Evolutionary conservation across 2,329 filamentous ascomycete genomes (phyloP).

Genomic region (Neurospora crassa): DNA sequence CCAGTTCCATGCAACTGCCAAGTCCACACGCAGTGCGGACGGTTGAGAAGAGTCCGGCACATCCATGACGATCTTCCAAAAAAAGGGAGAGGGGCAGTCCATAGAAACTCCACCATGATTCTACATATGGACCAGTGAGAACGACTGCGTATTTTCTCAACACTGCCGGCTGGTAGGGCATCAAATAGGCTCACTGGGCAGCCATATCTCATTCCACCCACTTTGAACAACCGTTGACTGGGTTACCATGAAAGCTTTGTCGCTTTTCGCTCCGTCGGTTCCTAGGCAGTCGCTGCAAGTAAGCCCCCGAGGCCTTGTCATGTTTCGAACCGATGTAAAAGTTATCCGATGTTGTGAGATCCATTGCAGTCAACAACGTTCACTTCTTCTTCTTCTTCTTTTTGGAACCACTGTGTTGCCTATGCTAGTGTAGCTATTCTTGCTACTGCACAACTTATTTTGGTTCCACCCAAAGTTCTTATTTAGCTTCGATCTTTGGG

Average conservation of each 20-base stretch:
- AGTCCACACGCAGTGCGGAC: neutral
- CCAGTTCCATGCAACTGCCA: neutral
- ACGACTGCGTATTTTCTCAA: neutral
- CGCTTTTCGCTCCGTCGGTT: neutral
- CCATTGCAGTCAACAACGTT: neutral
- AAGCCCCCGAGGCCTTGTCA: neutral
- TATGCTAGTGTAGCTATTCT: neutral
- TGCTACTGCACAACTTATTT: neutral
- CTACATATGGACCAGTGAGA: neutral
- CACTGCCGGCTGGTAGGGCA: neutral
- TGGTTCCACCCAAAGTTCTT: neutral
- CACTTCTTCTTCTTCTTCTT: neutral
- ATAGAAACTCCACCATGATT: neutral
- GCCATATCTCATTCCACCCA: neutral
- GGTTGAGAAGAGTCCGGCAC: neutral
- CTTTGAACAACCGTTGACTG: neutral
- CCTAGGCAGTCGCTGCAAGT: neutral
- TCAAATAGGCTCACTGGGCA: neutral
- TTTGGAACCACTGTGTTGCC: neutral
- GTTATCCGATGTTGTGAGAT: neutral
- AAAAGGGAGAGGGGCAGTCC: neutral
- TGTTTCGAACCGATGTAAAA: neutral
- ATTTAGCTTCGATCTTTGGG: neutral
- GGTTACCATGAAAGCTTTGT: neutral
- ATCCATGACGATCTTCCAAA: neutral